Evolutionary conservation across 1,284 basidiomycete genomes (phyloP).

Genomic region (Heterobasidion annosum): DNA sequence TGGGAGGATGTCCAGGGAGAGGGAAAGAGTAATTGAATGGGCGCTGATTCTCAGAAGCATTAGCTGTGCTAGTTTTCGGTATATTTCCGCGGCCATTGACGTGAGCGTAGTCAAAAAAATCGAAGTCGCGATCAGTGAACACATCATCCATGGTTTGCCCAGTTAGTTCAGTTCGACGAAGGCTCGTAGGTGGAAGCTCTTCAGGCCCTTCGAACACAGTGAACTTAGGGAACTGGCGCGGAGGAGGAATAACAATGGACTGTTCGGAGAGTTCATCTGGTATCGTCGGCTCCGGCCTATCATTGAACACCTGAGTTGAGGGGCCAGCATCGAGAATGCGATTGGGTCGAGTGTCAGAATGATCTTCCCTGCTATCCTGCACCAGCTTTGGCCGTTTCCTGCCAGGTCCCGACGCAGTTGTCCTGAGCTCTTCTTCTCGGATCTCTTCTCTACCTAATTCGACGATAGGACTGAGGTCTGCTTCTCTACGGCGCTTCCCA

Average conservation of each 20-base stretch:
- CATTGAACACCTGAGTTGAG: too few species aligned
- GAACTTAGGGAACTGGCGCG: constrained; percentile 10
- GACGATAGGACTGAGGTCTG: constrained; percentile 30
- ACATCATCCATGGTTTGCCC: constrained; percentile 11
- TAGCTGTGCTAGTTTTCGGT: constrained; percentile 31
- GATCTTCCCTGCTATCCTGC: constrained; percentile 6
- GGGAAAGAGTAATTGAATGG: constrained; percentile 44
- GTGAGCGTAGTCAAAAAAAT: constrained; percentile 42
- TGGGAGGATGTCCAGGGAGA: constrained; percentile 25
- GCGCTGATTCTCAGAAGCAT: constrained; percentile 42
- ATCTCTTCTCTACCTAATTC: constrained; percentile 24
- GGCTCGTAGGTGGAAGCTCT: constrained; percentile 14
- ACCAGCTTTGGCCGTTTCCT: constrained; percentile 44
- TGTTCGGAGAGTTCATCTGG: not conserved
- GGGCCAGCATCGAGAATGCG: too few species aligned
- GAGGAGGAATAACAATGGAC: not conserved
- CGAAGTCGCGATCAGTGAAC: constrained; percentile 27
- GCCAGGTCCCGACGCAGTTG: constrained; percentile 28
- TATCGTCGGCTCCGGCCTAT: not conserved
- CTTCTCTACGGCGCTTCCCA: constrained; percentile 55
- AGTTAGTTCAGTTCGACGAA: constrained; percentile 14
- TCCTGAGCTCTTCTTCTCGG: constrained; percentile 26
- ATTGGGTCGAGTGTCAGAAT: not conserved
- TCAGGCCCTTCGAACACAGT: constrained; percentile 23
- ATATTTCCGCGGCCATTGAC: constrained; percentile 19